phyloP scores from a whole-genome alignment of 2,329 filamentous ascomycete genomes.

The Helminthosporium solani region DNA sequence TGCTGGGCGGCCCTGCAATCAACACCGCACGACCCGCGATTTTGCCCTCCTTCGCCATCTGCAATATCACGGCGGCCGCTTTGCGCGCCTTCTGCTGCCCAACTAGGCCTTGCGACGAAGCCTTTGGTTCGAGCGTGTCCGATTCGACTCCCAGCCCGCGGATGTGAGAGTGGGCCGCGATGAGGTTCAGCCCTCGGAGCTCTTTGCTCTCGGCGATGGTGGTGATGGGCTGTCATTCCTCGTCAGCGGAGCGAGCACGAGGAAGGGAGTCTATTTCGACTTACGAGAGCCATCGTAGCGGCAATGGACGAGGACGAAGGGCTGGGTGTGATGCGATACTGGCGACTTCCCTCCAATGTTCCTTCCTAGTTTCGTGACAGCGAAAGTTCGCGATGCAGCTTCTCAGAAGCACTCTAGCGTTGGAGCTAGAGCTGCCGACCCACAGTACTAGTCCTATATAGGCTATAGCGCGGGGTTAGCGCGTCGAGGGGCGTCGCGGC shows the following conservation, averaged over 20 bases:
- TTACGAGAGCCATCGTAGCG: constrained; percentile 35
- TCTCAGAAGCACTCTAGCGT: no score
- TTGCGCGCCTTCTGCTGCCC: constrained; percentile 96
- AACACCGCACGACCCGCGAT: constrained; percentile 93
- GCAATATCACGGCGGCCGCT: constrained; percentile 90
- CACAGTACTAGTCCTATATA: background rate
- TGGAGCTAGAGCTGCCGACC: constrained; percentile 12
- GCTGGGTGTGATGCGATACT: constrained; percentile 9
- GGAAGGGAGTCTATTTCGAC: constrained; percentile 6
- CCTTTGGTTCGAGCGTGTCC: constrained; percentile 83
- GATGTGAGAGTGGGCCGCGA: constrained; percentile 97
- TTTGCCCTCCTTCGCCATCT: constrained; percentile 99
- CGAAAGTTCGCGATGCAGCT: constrained; percentile 22
- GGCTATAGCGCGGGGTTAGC: background rate
- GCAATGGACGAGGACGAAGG: constrained; percentile 7
- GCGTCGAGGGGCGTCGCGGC: background rate
- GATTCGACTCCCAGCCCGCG: constrained; percentile 90
- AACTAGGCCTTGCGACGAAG: constrained; percentile 86
- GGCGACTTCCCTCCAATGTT: background rate
- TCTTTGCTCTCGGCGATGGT: constrained; percentile 95
- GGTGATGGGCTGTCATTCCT: constrained; percentile 55
- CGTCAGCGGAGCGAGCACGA: constrained; percentile 16
- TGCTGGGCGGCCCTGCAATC: constrained; percentile 93
- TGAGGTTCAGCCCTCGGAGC: constrained; percentile 93
- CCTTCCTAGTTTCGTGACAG: constrained; percentile 1